Conservation (phyloP, 345 rosid species). For the Syzygium grande region DNA sequence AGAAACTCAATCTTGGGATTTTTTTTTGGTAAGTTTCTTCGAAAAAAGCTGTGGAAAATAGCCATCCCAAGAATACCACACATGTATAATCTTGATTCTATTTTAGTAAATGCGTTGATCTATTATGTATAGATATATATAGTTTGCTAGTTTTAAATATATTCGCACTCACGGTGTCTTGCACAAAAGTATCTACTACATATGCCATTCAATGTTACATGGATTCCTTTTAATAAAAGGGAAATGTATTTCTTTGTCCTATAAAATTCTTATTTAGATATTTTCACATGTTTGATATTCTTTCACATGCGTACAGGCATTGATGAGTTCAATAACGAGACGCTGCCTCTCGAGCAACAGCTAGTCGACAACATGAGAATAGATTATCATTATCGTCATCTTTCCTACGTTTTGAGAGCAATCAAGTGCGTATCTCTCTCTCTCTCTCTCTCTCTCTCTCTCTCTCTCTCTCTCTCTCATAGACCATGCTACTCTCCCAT, state of each 20-base stretch:
- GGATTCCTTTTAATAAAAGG: not conserved
- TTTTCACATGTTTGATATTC: not conserved
- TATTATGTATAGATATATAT: not conserved
- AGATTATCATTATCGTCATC: conserved; percentile 19
- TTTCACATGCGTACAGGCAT: conserved; percentile 9
- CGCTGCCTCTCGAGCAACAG: conserved; percentile 18
- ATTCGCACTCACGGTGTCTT: not conserved
- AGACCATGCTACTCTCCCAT: not conserved
- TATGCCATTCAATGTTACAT: not conserved
- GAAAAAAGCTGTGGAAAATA: not conserved
- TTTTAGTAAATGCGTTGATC: not conserved
- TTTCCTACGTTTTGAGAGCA: conserved; percentile 13
- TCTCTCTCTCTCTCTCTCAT: not conserved
- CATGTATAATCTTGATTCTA: not conserved
- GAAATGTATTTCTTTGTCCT: not conserved
- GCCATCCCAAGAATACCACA: not conserved
- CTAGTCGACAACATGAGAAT: conserved; percentile 25
- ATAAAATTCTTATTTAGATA: not conserved
- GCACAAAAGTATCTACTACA: too few relatives aligned
- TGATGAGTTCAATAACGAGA: conserved; percentile 17
- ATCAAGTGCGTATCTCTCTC: conserved; percentile 14
- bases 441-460: not conserved
- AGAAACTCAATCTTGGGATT: not conserved
- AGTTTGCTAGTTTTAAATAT: not conserved
- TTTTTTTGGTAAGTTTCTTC: too few relatives aligned